These are phyloP conservation scores for Magnolia officinalis DNA, from an alignment of 164 flowering plant genomes.

Conservation along the genomic window DNA sequence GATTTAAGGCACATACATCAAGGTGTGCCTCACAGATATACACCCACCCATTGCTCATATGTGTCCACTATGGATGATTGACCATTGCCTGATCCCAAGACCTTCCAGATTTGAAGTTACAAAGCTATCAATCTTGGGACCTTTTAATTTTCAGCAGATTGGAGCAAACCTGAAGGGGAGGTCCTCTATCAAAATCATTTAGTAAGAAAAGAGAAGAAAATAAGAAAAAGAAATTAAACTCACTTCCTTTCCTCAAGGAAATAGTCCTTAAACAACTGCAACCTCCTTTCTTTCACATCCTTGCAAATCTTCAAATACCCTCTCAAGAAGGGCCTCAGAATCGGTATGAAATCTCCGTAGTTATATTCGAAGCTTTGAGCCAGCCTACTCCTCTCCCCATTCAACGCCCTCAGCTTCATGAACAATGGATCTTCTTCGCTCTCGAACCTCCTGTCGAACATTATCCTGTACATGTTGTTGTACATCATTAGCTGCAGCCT, in stretches of 20 bases:
- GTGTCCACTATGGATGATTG: too few relatives aligned
- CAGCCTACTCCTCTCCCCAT: conserved; percentile 74
- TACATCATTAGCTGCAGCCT: conserved; percentile 83
- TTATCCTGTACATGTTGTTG: conserved; percentile 82
- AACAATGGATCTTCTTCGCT: conserved; percentile 76
- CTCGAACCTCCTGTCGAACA: conserved; percentile 81
- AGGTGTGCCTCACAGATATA: too few relatives aligned
- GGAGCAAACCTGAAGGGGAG: background rate
- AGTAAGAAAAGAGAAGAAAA: too few relatives aligned
- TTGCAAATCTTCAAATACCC: conserved; percentile 67
- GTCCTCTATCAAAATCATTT: background rate
- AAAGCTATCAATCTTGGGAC: background rate
- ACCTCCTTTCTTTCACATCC: conserved; percentile 69
- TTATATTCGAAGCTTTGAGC: conserved; percentile 87
- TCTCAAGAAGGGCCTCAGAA: conserved; percentile 67
- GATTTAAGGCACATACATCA: too few relatives aligned
- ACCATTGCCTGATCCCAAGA: too few relatives aligned
- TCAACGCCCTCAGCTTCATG: conserved; percentile 53
- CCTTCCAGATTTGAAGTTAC: background rate
- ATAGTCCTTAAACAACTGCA: conserved; percentile 82
- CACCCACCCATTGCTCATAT: too few relatives aligned
- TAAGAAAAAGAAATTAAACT: conserved; percentile 14
- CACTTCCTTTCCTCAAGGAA: conserved; percentile 89
- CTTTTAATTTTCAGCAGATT: background rate
- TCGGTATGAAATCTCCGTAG: conserved; percentile 81